Evolutionary conservation across 352 stramenopile genomes (phyloP), one percentile per base, ranked within the genome.

Genomic region (Phytophthora agathidicida): DNA sequence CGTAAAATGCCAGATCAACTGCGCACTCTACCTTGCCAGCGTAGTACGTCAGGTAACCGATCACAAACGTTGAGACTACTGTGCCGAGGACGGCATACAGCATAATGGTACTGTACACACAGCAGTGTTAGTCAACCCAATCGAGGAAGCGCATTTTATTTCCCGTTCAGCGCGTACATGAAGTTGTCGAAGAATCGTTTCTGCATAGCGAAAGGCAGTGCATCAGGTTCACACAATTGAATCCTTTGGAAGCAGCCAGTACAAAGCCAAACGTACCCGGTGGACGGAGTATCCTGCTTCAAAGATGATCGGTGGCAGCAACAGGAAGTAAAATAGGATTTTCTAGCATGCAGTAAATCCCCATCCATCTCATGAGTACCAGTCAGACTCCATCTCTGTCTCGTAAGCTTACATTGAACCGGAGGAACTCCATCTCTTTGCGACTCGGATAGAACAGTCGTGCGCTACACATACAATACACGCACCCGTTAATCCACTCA

Each of bases 261-360:
- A 31, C 9, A 9, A 57, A 19, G 4, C 14, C 30, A n/a, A 20
- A n/a, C 54, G 16, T 64, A 89, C 81, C 63, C 81, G 72, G 66
- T 94, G 79, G 1, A 98, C 69, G 26, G 89, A 97, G 68, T 98
- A 98, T 0, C 96, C 96, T 0, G 95, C 96, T 75, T 99, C 96
- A 62, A 99, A 99, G 54, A 99, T 99, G 52, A 99, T 99, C 6
- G 96, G 95, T 16, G 96, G 96, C 33, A 99, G 73, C 39, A 99
- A 69, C 17, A 98, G 60, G 60, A 99, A 99, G 75, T 98, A 99
- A 65, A 99, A 99, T 13, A 98, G 62, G 60, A 91, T 60, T 83
- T 89, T 89, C 78, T 90, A 46, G n/a, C 30, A 24, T 39, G 8
- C 16, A 45, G 7, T 8, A 41, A n/a, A n/a, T n/a, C n/a, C n/a